Conservation (phyloP, 2,329 filamentous ascomycete species). For the Seiridium cupressi region DNA sequence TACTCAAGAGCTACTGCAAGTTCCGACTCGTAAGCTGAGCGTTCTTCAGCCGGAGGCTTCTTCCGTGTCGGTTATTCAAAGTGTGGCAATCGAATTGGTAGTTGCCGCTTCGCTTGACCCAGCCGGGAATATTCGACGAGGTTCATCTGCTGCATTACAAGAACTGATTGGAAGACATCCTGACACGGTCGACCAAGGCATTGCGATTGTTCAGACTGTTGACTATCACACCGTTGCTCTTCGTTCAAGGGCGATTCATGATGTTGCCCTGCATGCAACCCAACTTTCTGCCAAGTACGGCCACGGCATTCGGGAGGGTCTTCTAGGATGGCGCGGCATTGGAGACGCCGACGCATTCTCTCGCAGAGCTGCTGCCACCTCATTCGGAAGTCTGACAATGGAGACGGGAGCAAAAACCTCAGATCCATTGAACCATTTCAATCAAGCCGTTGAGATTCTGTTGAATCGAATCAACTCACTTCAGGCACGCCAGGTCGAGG, state of each 20-base stretch:
- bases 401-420: slow-evolving; percentile 29
- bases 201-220: slow-evolving; percentile 81
- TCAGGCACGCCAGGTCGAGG: slow-evolving; percentile 61
- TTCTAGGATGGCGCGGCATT: slow-evolving; percentile 87
- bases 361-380: slow-evolving; percentile 67
- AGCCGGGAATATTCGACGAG: slow-evolving; percentile 88
- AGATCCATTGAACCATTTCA: slow-evolving; percentile 25
- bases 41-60: slow-evolving; percentile 34
- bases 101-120: slow-evolving; percentile 83
- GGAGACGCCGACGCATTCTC: slow-evolving; percentile 74
- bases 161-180: slow-evolving; percentile 93
- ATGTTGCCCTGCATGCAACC: slow-evolving; percentile 70
- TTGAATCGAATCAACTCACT: slow-evolving; percentile 43
- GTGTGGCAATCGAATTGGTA: slow-evolving; percentile 78
- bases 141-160: slow-evolving; percentile 89
- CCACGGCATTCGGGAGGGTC: slow-evolving; percentile 64
- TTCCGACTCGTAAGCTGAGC: slow-evolving; percentile 49
- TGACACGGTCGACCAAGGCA: slow-evolving; percentile 77
- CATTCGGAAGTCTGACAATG: slow-evolving; percentile 61
- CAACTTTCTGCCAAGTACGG: slow-evolving; percentile 69
- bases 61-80: slow-evolving; percentile 62
- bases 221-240: slow-evolving; percentile 93
- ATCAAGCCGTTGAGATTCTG: slow-evolving; percentile 39
- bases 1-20: slow-evolving; percentile 69
- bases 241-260: slow-evolving; percentile 75